A percentile compares a stretch with the other conserved stretches of the same genome.
phyloP scores from a whole-genome alignment of 2,329 filamentous ascomycete species.

The Colletotrichum godetiae region DNA sequence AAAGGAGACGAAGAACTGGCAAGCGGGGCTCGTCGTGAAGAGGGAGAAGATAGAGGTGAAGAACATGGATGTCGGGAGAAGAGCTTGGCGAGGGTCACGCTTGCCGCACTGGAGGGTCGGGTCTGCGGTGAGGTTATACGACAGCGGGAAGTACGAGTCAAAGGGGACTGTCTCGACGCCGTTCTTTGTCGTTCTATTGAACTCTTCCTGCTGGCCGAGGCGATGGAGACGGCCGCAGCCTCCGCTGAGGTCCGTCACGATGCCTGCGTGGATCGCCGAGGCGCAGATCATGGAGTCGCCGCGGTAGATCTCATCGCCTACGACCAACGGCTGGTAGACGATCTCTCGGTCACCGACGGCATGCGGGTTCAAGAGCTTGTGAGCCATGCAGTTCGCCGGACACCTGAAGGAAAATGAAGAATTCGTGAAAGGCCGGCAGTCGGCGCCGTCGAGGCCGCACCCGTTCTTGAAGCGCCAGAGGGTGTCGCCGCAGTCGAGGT shows the following conservation, averaged over 20 bases:
- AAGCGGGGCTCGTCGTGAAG: slow-evolving; percentile 80
- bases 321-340: slow-evolving; percentile 71
- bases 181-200: slow-evolving; percentile 71
- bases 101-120: slow-evolving; percentile 70
- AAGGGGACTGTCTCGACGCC: slow-evolving; percentile 83
- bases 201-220: slow-evolving; percentile 74
- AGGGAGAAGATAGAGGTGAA: slow-evolving; percentile 84
- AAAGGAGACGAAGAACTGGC: slow-evolving; percentile 90
- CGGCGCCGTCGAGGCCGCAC: slow-evolving; percentile 79
- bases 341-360: slow-evolving; percentile 79
- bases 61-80: slow-evolving; percentile 84
- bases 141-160: slow-evolving; percentile 88
- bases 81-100: slow-evolving; percentile 83
- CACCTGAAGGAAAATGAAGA: slow-evolving; percentile 79
- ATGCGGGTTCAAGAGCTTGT: slow-evolving; percentile 75
- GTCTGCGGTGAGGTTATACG: slow-evolving; percentile 79
- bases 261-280: slow-evolving; percentile 84
- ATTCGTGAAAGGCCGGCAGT: slow-evolving; percentile 80
- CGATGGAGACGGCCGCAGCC: slow-evolving; percentile 86
- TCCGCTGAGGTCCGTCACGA: slow-evolving; percentile 76
- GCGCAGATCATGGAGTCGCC: slow-evolving; percentile 91
- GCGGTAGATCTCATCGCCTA: slow-evolving; percentile 82
- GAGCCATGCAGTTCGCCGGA: slow-evolving; percentile 76
- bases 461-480: slow-evolving; percentile 31
- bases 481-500: slow-evolving; percentile 22